Evolutionary conservation across 2,329 filamentous ascomycete species (phyloP).

Genomic region (Rhynchosporium secalis): DNA sequence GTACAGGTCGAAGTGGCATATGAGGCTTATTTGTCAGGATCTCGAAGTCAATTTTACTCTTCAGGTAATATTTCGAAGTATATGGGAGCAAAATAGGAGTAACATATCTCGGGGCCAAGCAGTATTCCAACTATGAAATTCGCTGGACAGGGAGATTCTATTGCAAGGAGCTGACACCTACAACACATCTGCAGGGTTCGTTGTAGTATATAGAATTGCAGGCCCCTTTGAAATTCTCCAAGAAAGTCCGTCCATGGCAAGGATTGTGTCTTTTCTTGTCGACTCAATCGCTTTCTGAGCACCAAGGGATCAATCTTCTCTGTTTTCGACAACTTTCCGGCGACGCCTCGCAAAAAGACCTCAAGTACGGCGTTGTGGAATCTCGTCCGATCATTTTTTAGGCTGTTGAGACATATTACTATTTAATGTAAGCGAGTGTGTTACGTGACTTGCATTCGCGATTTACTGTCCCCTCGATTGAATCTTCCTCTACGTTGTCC

Average conservation of each 20-base stretch:
- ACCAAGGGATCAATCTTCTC: slow-evolving; percentile 19
- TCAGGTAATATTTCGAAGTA: too few species aligned
- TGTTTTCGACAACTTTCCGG: slow-evolving; percentile 11
- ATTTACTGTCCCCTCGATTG: slow-evolving; percentile 25
- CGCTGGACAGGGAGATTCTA: too few species aligned
- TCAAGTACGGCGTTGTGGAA: slow-evolving; percentile 25
- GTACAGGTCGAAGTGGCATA: slow-evolving; percentile 22
- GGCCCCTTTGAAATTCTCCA: slow-evolving; percentile 10
- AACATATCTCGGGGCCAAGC: too few species aligned
- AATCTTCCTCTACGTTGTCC: slow-evolving; percentile 22
- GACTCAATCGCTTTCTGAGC: slow-evolving; percentile 19
- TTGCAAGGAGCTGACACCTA: too few species aligned
- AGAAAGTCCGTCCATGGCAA: slow-evolving; percentile 25
- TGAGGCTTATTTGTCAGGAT: slow-evolving; percentile 9
- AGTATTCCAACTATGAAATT: too few species aligned
- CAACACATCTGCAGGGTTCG: slow-evolving; percentile 25
- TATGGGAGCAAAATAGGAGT: too few species aligned
- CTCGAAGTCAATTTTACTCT: too few species aligned
- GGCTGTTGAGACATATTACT: slow-evolving; percentile 19
- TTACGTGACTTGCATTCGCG: neutral
- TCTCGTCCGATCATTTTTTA: slow-evolving; percentile 21
- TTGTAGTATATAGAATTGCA: slow-evolving; percentile 1
- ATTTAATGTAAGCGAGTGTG: slow-evolving; percentile 16
- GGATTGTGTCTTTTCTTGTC: slow-evolving; percentile 24
- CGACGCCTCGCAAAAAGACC: slow-evolving; percentile 18